Evolutionary conservation across 768 basidiomycete genomes (phyloP).

Genomic region (Suillus alpinus): DNA sequence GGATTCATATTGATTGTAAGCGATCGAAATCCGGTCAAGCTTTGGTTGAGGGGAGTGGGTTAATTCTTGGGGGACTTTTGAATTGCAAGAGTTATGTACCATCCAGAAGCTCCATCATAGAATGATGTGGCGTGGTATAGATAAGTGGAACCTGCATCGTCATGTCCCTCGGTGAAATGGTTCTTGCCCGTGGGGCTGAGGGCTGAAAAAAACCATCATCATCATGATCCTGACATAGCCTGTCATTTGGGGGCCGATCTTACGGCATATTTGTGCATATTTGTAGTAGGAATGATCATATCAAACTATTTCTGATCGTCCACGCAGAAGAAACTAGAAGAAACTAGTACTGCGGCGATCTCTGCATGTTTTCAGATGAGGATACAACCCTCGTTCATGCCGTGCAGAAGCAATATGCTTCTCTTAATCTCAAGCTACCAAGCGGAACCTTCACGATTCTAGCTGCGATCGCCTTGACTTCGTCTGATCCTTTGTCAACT

Average conservation of each 20-base stretch:
- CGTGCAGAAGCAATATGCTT: conserved; percentile 43
- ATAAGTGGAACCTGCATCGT: not conserved
- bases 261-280: conserved; percentile 8
- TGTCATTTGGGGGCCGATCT: not conserved
- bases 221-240: too few relatives aligned
- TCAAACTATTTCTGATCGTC: not conserved
- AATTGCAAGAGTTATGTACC: not conserved
- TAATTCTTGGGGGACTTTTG: not conserved
- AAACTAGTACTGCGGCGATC: too few relatives aligned
- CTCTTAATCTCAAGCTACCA: conserved; percentile 49
- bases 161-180: not conserved
- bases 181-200: not conserved
- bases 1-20: conserved; percentile 1
- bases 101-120: not conserved
- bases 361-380: conserved; percentile 10
- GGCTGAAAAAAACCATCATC: not conserved
- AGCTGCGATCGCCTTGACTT: conserved; percentile 52
- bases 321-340: not conserved
- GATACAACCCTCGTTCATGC: conserved; percentile 29
- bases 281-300: conserved; percentile 11
- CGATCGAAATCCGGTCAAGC: not conserved
- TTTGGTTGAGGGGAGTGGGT: not conserved
- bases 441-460: conserved; percentile 61
- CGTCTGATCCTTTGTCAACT: conserved; percentile 15
- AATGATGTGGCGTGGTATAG: not conserved